Base-by-base conservation (phyloP, 306 rosid species). In the Glycine tomentella region DNA sequence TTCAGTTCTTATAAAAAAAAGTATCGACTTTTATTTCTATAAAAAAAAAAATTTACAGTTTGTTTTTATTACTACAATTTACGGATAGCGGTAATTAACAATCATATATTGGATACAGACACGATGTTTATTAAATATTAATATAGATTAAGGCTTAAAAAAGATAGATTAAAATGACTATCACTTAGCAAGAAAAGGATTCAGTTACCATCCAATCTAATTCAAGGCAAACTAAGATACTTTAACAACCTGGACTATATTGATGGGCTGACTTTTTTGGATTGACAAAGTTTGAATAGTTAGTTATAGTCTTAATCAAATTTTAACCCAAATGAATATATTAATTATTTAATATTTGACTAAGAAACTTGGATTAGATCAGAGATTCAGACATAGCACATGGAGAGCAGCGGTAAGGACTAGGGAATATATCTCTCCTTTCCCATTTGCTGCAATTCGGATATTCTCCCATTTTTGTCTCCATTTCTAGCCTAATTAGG, bases 241-340 rank as follows among this genome's bases (percentile, higher is more conserved):
- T 63, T 72, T 52, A 72, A 51, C 49, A 52, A 73, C n/a, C 68
- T n/a, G n/a, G 15, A 9, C 55, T 36, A 9, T 48, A 48, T 69
- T 58, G 10, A 73, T 66, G 31, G 66, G 75, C 40, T 67, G 36
- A 68, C 76, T n/a, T 64, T 52, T 63, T 2, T 40, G 58, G 59
- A 13, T 9, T 40, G 59, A 40, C 46, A 11, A 33, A 48, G 36
- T 12, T 67, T 56, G 69, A 74, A 62, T 74, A 3, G 5, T 74
- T 11, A 74, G 61, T 45, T 65, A 2, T 64, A 6, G 80, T 51
- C 84, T 44, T 74, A 56, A 45, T 55, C 61, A 74, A 44, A 9
- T 51, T 42, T 42, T 65, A 42, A 16, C 51, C 52, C 17, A 51
- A 40, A 52, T 40, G 16, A 20, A 38, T 66, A 7, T 17, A 64